A percentile compares a stretch with the other conserved stretches of the same genome.
Evolutionary conservation across 1,139 yeast genomes (phyloP).

Genomic region (Diutina ranongensis): DNA sequence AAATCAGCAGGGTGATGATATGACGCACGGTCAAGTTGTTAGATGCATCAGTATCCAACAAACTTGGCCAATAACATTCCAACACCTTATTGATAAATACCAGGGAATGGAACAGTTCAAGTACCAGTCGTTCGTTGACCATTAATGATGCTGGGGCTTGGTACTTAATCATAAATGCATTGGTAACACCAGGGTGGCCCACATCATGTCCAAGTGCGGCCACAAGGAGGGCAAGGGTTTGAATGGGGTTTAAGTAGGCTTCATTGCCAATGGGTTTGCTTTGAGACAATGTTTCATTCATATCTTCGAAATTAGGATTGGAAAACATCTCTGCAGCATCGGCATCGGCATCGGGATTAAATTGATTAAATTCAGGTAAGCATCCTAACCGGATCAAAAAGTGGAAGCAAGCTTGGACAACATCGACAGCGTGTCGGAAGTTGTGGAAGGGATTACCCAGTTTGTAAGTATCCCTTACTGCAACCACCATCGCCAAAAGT

Average conservation of each 20-base stretch:
- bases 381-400: conserved; percentile 40
- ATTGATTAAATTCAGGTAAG: conserved; percentile 30
- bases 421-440: conserved; percentile 93
- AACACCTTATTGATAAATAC: conserved; percentile 52
- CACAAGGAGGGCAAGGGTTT: conserved; percentile 49
- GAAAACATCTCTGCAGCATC: conserved; percentile 4
- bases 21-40: conserved; percentile 16
- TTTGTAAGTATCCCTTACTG: conserved; percentile 67
- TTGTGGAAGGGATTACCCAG: conserved; percentile 87
- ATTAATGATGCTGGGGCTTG: conserved; percentile 55
- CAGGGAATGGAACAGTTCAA: conserved; percentile 79
- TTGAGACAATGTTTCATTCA: neutral
- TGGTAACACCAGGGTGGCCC: conserved; percentile 93
- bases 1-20: conserved; percentile 35
- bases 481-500: conserved; percentile 46
- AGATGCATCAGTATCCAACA: conserved; percentile 14
- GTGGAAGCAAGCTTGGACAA: conserved; percentile 77
- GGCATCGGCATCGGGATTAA: conserved; percentile 18
- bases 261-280: neutral
- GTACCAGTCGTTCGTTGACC: conserved; percentile 56
- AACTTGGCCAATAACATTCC: conserved; percentile 51
- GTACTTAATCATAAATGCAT: conserved; percentile 51
- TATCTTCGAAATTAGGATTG: neutral
- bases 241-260: conserved; percentile 27
- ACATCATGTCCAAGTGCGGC: conserved; percentile 94